phyloP scores from a whole-genome alignment of 2,329 filamentous ascomycete species.

The Magnaporthiopsis poae region DNA sequence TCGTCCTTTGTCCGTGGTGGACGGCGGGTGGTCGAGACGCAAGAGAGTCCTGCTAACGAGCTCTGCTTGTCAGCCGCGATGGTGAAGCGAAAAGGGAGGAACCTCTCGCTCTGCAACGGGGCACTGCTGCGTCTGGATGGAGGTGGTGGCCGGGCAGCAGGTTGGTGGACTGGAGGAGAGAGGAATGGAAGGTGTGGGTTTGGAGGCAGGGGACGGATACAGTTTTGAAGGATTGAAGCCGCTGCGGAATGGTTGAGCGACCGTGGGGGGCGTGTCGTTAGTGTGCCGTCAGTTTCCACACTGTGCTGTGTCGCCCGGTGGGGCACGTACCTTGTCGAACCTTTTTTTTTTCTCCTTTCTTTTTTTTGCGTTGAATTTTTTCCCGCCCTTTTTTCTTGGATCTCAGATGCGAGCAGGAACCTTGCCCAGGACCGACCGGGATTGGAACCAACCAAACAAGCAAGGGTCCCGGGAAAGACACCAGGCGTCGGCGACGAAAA shows the following conservation, averaged over 20 bases:
- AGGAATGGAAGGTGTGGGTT: not conserved
- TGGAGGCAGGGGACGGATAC: not conserved
- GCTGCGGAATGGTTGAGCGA: not conserved
- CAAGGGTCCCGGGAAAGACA: not conserved
- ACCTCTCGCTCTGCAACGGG: not conserved
- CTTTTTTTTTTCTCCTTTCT: conserved; percentile 1
- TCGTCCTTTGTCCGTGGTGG: conserved; percentile 3
- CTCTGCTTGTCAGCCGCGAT: conserved; percentile 9
- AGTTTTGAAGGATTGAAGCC: not conserved
- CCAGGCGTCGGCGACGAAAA: not conserved
- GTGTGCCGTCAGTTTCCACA: not conserved
- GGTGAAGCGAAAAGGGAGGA: not conserved
- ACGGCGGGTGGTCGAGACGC: not conserved
- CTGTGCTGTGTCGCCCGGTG: not conserved
- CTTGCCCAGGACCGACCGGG: not conserved
- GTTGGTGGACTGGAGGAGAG: not conserved
- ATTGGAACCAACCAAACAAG: not conserved
- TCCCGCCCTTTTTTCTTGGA: not conserved
- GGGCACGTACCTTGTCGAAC: not conserved
- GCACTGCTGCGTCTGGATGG: not conserved
- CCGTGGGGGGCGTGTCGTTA: not conserved
- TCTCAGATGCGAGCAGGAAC: not conserved
- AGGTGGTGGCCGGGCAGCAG: not conserved
- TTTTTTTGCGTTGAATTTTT: not conserved
- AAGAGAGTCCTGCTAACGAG: conserved; percentile 6